Evolutionary conservation across 2,329 filamentous ascomycete species (phyloP).

Genomic region (Sclerotinia spermophila): DNA sequence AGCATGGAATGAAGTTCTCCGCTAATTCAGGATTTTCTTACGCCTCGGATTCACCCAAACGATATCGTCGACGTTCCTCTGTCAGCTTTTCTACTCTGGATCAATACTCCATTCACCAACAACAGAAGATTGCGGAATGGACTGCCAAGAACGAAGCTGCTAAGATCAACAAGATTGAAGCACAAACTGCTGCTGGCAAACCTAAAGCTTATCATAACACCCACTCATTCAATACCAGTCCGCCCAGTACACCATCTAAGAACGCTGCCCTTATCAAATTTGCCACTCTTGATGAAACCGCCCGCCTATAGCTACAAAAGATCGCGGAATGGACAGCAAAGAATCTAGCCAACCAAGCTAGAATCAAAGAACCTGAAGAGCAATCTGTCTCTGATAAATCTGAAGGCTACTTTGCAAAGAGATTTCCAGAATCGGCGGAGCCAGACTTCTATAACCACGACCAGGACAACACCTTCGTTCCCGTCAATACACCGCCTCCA

Average conservation of each 20-base stretch:
- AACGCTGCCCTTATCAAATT: not conserved
- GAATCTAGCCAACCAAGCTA: not conserved
- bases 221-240: not conserved
- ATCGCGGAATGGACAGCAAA: not conserved
- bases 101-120: not conserved
- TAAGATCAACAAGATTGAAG: not conserved
- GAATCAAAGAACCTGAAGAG: not conserved
- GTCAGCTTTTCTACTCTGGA: not conserved
- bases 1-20: not conserved
- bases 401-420: not conserved
- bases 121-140: not conserved
- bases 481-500: not conserved
- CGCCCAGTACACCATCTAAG: not conserved
- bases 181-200: rapidly evolving
- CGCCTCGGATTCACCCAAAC: not conserved
- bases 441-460: not conserved
- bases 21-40: not conserved
- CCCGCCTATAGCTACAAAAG: not conserved
- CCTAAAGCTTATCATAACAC: not conserved
- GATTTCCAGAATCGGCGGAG: not conserved
- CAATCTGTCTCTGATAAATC: not conserved
- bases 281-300: not conserved
- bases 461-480: rapidly evolving
- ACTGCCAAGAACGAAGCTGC: not conserved
- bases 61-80: not conserved